phyloP scores from a whole-genome alignment of 495 filamentous ascomycete species.

The Melanomma pulvis-pyrius region DNA sequence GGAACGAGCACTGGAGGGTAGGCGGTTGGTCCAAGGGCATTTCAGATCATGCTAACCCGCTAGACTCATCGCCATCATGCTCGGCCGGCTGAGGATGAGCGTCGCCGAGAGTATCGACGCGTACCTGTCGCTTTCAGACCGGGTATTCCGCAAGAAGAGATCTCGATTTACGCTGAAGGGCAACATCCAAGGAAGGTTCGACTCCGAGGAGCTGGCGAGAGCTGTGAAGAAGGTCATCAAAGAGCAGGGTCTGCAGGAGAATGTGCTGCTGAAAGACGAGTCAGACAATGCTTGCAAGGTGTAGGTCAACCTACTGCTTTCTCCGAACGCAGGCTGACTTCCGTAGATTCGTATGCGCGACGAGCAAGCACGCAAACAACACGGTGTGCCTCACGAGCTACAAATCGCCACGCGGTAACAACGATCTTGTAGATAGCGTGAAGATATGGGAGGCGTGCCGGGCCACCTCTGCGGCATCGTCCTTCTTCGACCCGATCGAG shows the following conservation, averaged over 20 bases:
- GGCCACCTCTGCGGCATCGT: constrained; percentile 25
- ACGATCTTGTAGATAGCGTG: constrained; percentile 46
- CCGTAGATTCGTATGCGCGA: constrained; percentile 56
- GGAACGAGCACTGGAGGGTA: constrained; percentile 37
- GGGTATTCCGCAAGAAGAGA: constrained; percentile 41
- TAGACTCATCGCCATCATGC: constrained; percentile 35
- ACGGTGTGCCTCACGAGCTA: constrained; percentile 53
- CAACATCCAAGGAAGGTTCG: constrained; percentile 43
- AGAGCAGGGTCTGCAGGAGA: constrained; percentile 16
- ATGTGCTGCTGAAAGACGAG: constrained; percentile 29
- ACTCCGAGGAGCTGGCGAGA: constrained; percentile 47
- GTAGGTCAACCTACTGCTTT: constrained; percentile 18
- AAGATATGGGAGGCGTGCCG: constrained; percentile 53
- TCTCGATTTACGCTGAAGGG: constrained; percentile 42
- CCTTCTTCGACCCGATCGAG: constrained; percentile 36
- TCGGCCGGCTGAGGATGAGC: constrained; percentile 36
- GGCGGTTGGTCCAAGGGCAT: not conserved
- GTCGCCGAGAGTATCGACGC: constrained; percentile 27
- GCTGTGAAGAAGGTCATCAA: constrained; percentile 49
- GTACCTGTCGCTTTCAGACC: constrained; percentile 20
- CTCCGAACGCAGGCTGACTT: not conserved
- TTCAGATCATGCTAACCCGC: not conserved
- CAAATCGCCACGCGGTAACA: constrained; percentile 44
- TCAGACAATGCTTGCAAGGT: constrained; percentile 36
- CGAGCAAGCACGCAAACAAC: constrained; percentile 46